phyloP scores from a whole-genome alignment of 768 basidiomycete species.

The Lactifluus rugatus region DNA sequence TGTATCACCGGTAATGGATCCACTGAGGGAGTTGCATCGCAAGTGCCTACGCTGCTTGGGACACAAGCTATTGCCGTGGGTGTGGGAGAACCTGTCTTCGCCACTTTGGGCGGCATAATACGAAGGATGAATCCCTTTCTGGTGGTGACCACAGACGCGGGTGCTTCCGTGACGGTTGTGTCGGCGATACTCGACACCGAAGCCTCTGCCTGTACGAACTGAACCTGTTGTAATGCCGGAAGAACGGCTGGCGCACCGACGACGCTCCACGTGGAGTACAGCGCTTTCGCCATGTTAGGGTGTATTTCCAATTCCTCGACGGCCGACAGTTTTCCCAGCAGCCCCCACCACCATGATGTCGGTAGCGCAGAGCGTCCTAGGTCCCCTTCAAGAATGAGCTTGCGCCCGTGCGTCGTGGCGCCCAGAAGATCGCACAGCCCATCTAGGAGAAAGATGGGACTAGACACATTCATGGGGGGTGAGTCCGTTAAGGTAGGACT shows the following conservation, averaged over 20 bases:
- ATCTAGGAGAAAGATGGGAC: constrained; percentile 6
- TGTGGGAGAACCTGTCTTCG: not conserved
- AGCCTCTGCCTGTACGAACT: not conserved
- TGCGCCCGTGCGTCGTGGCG: not conserved
- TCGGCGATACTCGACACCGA: not conserved
- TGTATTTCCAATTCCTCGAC: constrained; percentile 2
- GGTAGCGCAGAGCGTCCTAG: not conserved
- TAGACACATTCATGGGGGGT: not conserved
- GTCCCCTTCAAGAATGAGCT: constrained; percentile 4
- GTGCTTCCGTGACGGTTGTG: not conserved
- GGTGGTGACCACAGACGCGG: not conserved
- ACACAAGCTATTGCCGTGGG: not conserved
- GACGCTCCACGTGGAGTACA: not conserved
- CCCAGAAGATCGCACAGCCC: not conserved
- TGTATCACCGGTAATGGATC: not conserved
- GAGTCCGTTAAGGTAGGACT: not conserved
- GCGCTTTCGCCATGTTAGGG: not conserved
- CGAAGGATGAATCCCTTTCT: constrained; percentile 2
- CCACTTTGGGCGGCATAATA: not conserved
- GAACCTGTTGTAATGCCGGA: not conserved
- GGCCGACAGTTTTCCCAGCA: constrained; percentile 1
- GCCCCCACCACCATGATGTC: constrained; percentile 1
- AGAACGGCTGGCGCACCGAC: not conserved
- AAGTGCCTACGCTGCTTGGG: not conserved
- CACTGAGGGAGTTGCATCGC: not conserved